Evolutionary conservation across 352 stramenopile species (phyloP), one percentile per base, ranked within the genome.

Genomic region (Globisporangium alternatum): DNA sequence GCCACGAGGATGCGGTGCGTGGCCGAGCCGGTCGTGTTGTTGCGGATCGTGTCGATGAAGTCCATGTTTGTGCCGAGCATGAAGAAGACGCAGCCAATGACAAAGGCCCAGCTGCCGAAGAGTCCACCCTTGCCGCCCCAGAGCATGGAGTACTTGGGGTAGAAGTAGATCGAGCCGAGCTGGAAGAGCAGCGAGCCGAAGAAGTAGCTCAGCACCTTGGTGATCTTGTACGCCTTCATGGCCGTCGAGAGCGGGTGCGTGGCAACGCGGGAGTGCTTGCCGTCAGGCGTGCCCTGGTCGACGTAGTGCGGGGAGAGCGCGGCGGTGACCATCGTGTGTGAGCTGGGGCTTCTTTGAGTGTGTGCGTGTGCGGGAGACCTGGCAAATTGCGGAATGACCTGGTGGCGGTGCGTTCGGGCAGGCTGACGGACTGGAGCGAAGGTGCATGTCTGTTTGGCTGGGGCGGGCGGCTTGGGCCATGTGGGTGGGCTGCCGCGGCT

Each of bases 111-210:
- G 48, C 77, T 78, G 39, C 66, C 86, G 33, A 92, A 87, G 41
- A 83, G 15, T n/a, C 72, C 75, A 56, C 71, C 86, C 25, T 90
- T 69, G 63, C 83, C 81, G 35, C 82, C 55, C 79, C 80, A 88
- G 37, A 86, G 56, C 52, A 76, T 76, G n/a, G 72, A 74, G 68
- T 81, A 88, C 61, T 91, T 76, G 22, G 86, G 86, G 70, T 91
- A 94, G 72, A 84, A 94, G 63, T 86, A 85, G 64, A 92, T 85
- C 61, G 86, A 94, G 63, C 86, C 86, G 41, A 83, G 28, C 25
- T 92, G 70, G 74, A 94, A 94, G 60, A 91, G 74, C 62, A 85
- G 21, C 28, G 81, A 90, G 56, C 86, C 83, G 35, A 86, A 47
- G 54, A 89, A 78, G 71, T 86, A 94, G 31, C 60, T 58, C 19